Evolutionary conservation across 306 rosid species (phyloP), one percentile per base, ranked within the genome.

Genomic region (Morella rubra): DNA sequence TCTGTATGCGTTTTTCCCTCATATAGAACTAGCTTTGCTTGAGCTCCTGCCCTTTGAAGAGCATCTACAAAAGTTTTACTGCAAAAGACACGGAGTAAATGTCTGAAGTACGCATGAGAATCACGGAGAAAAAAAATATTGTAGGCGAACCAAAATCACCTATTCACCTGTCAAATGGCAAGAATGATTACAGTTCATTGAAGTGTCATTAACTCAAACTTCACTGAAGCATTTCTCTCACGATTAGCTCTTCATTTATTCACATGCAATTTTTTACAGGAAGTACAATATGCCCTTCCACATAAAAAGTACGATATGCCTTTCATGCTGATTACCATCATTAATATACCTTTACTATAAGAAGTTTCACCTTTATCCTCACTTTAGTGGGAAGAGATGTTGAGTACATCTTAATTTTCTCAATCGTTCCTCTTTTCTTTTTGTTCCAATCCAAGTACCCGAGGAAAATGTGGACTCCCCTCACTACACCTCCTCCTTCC

Each of bases 1-100:
- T 96, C 99, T 72, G 99, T 96, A 85, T 96, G 99, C 42, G 88
- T 91, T 87, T 96, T 92, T 42, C 98, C 99, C 20, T 89, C 88
- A 22, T 82, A 96, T 18, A 93, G 85, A 82, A 91, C 74, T 22
- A 96, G 79, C 78, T 87, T 86, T 72, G 88, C 89, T 85, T 65
- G 86, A 54, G 84, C 97, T 22, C 99, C 99, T 54, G 74, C 88
- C 75, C 72, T 86, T 65, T 80, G 83, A 61, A 93, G 93, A 80
- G 88, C 82, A 64, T 90, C 84, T 66, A 51, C 87, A 75, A 93
- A 96, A 66, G 59, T 75, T 81, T 84, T 79, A 86, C 99, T 96
- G 94, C 86, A 82, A 74, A 81, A 41, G 81, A 72, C 50, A 65
- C 79, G 77, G 59, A 47, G 47, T 66, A 70, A 69, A 27, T 54